These are phyloP conservation scores for Tuber umbilicatum DNA, from an alignment of 495 filamentous ascomycete genomes.

Conservation along the genomic window DNA sequence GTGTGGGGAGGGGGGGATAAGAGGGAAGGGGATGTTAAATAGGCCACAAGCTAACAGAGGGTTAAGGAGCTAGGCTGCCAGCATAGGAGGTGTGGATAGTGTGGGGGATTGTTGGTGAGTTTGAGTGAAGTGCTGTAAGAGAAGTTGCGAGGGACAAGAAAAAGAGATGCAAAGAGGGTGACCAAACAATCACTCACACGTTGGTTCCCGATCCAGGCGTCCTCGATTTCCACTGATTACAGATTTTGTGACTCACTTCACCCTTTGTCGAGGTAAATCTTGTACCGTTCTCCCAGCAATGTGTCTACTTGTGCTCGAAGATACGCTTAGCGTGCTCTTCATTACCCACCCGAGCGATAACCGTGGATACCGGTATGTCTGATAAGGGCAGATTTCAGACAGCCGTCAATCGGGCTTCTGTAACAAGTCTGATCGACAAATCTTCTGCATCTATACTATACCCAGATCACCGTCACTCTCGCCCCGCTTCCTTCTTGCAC, in stretches of 20 bases:
- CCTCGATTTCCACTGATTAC: background rate
- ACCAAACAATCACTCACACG: slow-evolving; percentile 1
- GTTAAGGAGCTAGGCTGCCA: background rate
- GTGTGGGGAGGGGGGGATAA: background rate
- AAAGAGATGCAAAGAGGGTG: background rate
- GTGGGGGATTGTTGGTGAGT: background rate
- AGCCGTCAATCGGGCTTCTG: background rate
- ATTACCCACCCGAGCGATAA: background rate
- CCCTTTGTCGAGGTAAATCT: background rate
- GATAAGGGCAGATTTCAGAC: background rate
- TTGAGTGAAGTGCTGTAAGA: slow-evolving; percentile 1
- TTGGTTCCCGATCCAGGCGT: background rate
- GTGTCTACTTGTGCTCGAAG: background rate
- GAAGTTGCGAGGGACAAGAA: background rate
- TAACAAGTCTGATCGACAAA: background rate
- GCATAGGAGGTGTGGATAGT: background rate
- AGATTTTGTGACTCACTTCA: background rate
- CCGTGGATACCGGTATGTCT: background rate
- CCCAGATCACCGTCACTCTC: background rate
- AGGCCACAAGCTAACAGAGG: background rate
- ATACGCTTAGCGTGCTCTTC: background rate
- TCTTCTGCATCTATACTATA: background rate
- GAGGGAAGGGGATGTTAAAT: background rate
- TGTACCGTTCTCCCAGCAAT: background rate
- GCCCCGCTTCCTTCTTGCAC: background rate